Evolutionary conservation across 176 grass and related monocot species (phyloP), one percentile per base, ranked within the genome.

Genomic region (Oryza longistaminata): DNA sequence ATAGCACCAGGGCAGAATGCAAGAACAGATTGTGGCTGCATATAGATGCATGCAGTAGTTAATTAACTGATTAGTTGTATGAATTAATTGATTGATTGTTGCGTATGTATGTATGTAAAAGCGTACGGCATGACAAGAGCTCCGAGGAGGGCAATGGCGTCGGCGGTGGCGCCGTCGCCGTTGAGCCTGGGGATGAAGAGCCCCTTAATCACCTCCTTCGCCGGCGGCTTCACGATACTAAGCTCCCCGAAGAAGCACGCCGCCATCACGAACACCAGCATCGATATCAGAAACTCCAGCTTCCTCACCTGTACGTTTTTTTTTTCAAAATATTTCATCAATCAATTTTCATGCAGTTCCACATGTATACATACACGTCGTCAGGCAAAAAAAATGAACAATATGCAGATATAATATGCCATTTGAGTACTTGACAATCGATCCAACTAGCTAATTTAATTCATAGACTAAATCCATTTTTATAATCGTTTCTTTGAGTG

Each of bases 21-120:
- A 97, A 43, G 82, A 97, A 97, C 9, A 97, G 68, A 79, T 97
- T 97, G 76, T 97, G 95, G 42, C 95, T 97, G 43, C 34, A 85
- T 37, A 80, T 37, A 37, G 6, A 73, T 64, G 31, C 52, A 66
- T 13, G 25, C 11, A 2, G 12, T 46, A 24, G 26, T 42, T 22
- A 27, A 66, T 85, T n/a, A 37, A 37, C 4, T 37, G 5, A 37
- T 37, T 6, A 37, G 5, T 35, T 35, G 34, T 35, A 37, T 37
- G 0, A 6, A 37, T 37, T 6, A 37, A 37, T 6, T 0, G 0
- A 37, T 37, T 60, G 7, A 11, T 60, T 60, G 19, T 21, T 21
- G 1, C 89, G 92, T 31, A 31, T 31, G 29, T 31, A 31, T 31
- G 29, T 31, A 31, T 31, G 29, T 31, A 31, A 31, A 37, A 37